phyloP scores from a whole-genome alignment of 1,139 yeast genomes.

The Diutina mesorugosa region DNA sequence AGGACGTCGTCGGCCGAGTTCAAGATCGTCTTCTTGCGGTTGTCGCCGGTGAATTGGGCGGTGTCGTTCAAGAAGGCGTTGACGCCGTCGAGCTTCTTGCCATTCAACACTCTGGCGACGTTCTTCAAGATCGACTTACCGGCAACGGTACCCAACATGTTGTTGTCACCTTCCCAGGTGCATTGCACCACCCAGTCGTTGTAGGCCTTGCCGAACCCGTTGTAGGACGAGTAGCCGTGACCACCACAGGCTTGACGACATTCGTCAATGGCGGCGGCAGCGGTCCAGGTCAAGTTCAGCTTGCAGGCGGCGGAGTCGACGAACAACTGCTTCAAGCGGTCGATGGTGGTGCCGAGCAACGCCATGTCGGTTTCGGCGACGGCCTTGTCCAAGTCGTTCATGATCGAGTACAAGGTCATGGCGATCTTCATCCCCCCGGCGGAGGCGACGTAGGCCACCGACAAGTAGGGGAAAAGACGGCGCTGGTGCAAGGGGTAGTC shows the following conservation, averaged over 20 bases:
- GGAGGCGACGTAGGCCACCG: constrained; percentile 8
- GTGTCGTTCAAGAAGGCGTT: constrained; percentile 32
- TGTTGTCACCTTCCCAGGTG: constrained; percentile 12
- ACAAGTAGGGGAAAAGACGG: constrained; percentile 9
- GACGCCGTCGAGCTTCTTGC: constrained; percentile 22
- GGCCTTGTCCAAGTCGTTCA: constrained; percentile 7
- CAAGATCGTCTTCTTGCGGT: constrained; percentile 10
- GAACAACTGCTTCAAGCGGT: constrained; percentile 10
- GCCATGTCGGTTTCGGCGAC: constrained; percentile 6
- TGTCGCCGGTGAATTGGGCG: constrained; percentile 10
- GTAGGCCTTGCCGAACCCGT: constrained; percentile 9
- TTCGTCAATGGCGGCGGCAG: constrained; percentile 8
- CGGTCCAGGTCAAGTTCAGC: constrained; percentile 9
- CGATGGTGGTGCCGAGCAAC: constrained; percentile 27
- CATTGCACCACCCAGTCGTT: constrained; percentile 11
- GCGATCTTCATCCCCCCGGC: constrained; percentile 8
- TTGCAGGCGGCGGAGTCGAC: constrained; percentile 10
- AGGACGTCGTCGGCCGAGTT: constrained; percentile 9
- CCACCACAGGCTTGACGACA: constrained; percentile 11
- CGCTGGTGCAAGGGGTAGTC: constrained; percentile 10
- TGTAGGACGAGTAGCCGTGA: constrained; percentile 10
- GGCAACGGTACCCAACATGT: constrained; percentile 10
- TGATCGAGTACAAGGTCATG: constrained; percentile 6
- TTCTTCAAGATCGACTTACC: constrained; percentile 8
- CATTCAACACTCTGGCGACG: constrained; percentile 16